phyloP scores from a whole-genome alignment of 2,329 filamentous ascomycete genomes.

The Sclerotinia nivalis region DNA sequence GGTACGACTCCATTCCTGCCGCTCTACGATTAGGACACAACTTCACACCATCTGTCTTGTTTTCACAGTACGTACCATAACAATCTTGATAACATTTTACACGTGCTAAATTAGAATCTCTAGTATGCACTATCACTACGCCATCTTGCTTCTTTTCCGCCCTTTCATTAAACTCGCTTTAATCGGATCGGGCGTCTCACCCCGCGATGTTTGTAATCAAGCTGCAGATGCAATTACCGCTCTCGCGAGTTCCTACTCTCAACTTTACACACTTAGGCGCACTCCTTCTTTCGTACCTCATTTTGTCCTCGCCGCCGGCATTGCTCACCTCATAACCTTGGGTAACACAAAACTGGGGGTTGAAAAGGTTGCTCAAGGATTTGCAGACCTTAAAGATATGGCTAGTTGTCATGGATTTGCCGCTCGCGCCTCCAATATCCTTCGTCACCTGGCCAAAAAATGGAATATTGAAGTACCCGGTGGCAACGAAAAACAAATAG shows the following conservation, averaged over 20 bases:
- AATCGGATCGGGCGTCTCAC: slow-evolving; percentile 34
- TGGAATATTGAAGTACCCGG: slow-evolving; percentile 59
- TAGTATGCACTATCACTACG: slow-evolving; percentile 71
- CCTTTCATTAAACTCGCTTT: slow-evolving; percentile 51
- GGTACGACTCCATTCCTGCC: slow-evolving; percentile 68
- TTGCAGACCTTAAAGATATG: slow-evolving; percentile 61
- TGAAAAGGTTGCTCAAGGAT: slow-evolving; percentile 53
- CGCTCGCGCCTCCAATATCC: slow-evolving; percentile 44
- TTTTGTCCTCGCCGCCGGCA: slow-evolving; percentile 37
- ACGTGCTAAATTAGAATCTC: background rate
- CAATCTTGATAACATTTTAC: too few relatives aligned
- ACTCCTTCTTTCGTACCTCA: slow-evolving; percentile 42
- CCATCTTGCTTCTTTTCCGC: slow-evolving; percentile 71
- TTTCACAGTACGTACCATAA: slow-evolving; percentile 64
- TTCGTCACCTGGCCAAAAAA: slow-evolving; percentile 57
- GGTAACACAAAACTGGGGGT: slow-evolving; percentile 39
- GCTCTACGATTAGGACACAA: slow-evolving; percentile 65
- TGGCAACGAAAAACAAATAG: slow-evolving; percentile 37
- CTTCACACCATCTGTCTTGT: slow-evolving; percentile 71
- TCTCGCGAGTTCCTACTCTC: slow-evolving; percentile 39
- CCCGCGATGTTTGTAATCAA: slow-evolving; percentile 40
- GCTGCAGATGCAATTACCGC: slow-evolving; percentile 42
- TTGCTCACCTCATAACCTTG: slow-evolving; percentile 35
- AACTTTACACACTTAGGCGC: slow-evolving; percentile 39
- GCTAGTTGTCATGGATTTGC: slow-evolving; percentile 45